phyloP scores from a whole-genome alignment of 106 monocot species.

The Platanthera guangdongensis region DNA sequence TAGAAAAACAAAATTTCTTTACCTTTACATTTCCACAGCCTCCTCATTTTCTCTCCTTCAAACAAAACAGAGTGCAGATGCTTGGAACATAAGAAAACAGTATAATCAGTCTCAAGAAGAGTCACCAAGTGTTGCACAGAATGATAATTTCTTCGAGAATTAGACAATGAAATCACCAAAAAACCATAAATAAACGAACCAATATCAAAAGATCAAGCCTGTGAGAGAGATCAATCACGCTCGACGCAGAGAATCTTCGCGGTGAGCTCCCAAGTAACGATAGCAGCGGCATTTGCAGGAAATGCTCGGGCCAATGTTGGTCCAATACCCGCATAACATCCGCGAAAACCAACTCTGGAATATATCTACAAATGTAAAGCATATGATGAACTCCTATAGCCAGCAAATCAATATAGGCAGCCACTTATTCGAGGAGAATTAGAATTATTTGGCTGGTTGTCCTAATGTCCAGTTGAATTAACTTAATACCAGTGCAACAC shows the following conservation, averaged over 20 bases:
- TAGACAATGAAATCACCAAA: not conserved
- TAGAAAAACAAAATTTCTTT: too few relatives aligned
- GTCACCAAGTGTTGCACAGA: not conserved
- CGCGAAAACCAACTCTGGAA: slow-evolving; percentile 49
- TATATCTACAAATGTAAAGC: slow-evolving; percentile 38
- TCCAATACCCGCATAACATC: slow-evolving; percentile 89
- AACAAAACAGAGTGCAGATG: not conserved
- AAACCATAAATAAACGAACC: not conserved
- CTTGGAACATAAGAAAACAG: not conserved
- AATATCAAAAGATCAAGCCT: not conserved
- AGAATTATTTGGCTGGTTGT: too few relatives aligned
- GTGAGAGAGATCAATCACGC: slow-evolving; percentile 9
- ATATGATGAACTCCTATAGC: not conserved
- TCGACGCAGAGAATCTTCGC: slow-evolving; percentile 64
- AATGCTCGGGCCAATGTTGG: slow-evolving; percentile 77
- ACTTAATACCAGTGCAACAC: too few relatives aligned
- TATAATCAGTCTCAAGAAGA: not conserved
- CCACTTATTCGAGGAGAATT: too few relatives aligned
- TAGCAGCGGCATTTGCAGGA: slow-evolving; percentile 81
- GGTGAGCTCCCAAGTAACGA: slow-evolving; percentile 71
- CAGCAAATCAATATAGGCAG: not conserved
- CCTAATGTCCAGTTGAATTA: too few relatives aligned
- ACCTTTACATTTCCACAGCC: too few relatives aligned
- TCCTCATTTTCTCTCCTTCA: too few relatives aligned
- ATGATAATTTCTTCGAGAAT: not conserved